Conservation (phyloP, 306 rosid species). For the Rosa lucieae region DNA sequence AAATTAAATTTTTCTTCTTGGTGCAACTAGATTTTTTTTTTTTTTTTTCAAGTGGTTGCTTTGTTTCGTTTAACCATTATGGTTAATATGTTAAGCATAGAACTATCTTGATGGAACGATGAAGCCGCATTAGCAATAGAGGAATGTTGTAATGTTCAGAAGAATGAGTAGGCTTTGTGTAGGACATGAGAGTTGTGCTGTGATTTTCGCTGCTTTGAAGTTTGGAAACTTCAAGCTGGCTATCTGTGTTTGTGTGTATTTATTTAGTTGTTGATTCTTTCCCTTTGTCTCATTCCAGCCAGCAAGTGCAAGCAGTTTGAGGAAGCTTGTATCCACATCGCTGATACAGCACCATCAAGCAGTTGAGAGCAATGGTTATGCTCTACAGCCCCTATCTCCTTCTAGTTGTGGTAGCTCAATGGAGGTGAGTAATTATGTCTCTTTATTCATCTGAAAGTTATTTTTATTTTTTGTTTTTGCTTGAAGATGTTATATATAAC, state of each 20-base stretch:
- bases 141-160: background rate
- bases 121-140: background rate
- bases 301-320: constrained; percentile 35
- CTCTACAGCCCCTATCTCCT: constrained; percentile 45
- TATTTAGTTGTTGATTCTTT: constrained; percentile 9
- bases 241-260: background rate
- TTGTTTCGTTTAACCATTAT: background rate
- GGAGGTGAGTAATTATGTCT: constrained; percentile 45
- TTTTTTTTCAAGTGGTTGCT: background rate
- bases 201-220: constrained; percentile 3
- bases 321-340: constrained; percentile 36
- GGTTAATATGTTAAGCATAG: background rate
- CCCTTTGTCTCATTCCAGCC: constrained; percentile 45
- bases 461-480: background rate
- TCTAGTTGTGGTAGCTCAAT: constrained; percentile 45
- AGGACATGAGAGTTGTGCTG: background rate
- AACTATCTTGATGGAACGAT: background rate
- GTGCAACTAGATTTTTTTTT: background rate
- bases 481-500: background rate
- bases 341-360: constrained; percentile 35
- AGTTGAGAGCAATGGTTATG: constrained; percentile 31
- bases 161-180: background rate
- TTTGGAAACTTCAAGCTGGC: background rate
- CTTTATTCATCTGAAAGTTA: background rate
- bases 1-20: background rate